Percentiles rank a stretch among this genome's conserved stretches.
Evolutionary conservation across 257 asterid species (phyloP).

Genomic region (Dorcoceras hygrometricum): DNA sequence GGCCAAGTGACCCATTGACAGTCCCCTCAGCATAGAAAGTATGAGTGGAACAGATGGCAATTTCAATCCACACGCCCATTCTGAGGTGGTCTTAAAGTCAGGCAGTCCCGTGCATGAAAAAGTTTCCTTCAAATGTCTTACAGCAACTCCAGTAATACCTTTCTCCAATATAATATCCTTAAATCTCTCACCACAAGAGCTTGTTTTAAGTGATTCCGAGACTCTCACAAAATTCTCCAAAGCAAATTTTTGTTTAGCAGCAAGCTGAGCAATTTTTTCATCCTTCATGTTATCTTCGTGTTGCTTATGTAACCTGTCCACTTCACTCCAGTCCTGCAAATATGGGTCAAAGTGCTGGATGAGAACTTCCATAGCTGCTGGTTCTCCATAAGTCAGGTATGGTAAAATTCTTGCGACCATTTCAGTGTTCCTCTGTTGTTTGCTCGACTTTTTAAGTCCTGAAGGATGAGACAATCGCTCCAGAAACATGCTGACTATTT

Average conservation of each 20-base stretch:
- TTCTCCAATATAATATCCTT: slow-evolving; percentile 95
- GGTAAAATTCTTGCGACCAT: slow-evolving; percentile 99
- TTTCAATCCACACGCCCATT: slow-evolving; percentile 74
- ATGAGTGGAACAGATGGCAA: slow-evolving; percentile 88
- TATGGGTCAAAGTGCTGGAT: slow-evolving; percentile 93
- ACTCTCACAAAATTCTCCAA: slow-evolving; percentile 94
- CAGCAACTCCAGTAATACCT: slow-evolving; percentile 80
- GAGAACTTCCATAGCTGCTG: slow-evolving; percentile 97
- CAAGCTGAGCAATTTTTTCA: slow-evolving; percentile 67
- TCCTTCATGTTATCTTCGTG: slow-evolving; percentile 71
- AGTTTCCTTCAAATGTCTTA: slow-evolving; percentile 70
- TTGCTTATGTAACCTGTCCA: slow-evolving; percentile 72
- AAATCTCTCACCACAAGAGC: slow-evolving; percentile 97
- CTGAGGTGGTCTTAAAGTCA: slow-evolving; percentile 69
- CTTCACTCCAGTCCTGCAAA: slow-evolving; percentile 78
- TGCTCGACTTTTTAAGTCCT: slow-evolving; percentile 81
- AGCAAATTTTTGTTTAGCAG: slow-evolving; percentile 78
- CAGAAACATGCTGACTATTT: slow-evolving; percentile 89
- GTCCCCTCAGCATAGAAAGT: slow-evolving; percentile 92
- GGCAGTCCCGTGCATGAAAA: slow-evolving; percentile 71
- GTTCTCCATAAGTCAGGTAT: slow-evolving; percentile 94
- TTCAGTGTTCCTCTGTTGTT: slow-evolving; percentile 97
- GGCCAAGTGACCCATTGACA: slow-evolving; percentile 91
- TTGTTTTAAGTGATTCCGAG: slow-evolving; percentile 89
- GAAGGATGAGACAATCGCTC: slow-evolving; percentile 95